Base-by-base conservation (phyloP, 1,284 basidiomycete species). In the Leccinum solheimii region DNA sequence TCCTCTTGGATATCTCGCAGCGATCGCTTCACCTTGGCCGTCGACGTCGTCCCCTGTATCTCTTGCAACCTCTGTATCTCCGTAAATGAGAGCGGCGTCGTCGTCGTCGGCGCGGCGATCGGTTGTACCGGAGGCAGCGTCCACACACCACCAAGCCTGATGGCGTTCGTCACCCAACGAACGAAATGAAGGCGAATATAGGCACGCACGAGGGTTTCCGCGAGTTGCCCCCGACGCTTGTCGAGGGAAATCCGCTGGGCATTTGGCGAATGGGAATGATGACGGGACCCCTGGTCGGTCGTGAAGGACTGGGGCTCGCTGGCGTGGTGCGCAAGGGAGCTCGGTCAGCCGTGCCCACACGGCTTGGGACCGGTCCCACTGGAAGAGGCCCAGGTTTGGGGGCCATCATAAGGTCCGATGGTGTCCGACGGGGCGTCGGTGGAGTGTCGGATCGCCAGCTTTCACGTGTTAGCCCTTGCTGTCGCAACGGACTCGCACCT, bases 1-100 rank as follows among this genome's bases (percentile, higher is more conserved):
- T 96, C 92, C 62, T 87, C 86, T 74, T 95, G 94, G 51, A 96
- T 96, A 66, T 95, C 87, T n/a, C 80, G 77, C 62, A 95, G 77
- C 45, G 88, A 90, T 50, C 83, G 81, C 65, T 85, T 85, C 57
- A 84, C 84, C 66, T 81, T 83, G 9, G 72, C 67, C 3, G 74
- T 70, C 1, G 75, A 73, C 1, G 67, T 73, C 3, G 68, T 74
- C 11, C 78, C 77, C 58, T 85, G 84, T 56, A 87, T 83, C 40
- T 82, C 79, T 72, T 97, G 91, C 57, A 89, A 79, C 69, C 87
- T 81, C 73, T 97, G 94, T 58, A 97, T 97, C 9, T 88, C 91
- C 0, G 86, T 80, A 56, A 97, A 88, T 0, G 94, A 95, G 62
- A 87, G 77, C 0, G 76, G 66, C 1, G 69, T 63, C 2, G 70